phyloP scores from a whole-genome alignment of 371 early-diverging fungal species.

The Rhizomucor miehei region DNA sequence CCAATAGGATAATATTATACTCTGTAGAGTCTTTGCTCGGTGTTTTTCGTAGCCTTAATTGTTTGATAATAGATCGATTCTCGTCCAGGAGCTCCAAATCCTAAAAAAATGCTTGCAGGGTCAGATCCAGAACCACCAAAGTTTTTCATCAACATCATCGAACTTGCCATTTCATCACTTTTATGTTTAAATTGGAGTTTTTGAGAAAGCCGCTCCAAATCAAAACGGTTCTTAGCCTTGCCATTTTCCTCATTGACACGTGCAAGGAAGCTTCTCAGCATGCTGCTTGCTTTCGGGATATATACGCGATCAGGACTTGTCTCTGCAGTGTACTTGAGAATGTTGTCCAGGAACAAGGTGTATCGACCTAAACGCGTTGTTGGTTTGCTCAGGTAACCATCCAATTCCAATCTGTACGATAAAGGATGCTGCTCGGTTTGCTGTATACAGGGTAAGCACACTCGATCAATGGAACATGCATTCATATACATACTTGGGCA shows the following conservation, averaged over 20 bases:
- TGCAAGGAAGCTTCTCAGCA: constrained; percentile 70
- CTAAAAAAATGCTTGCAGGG: constrained; percentile 11
- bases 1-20: constrained; percentile 56
- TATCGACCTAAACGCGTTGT: constrained; percentile 89
- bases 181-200: constrained; percentile 47
- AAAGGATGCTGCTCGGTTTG: constrained; percentile 34
- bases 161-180: constrained; percentile 33
- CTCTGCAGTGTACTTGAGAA: constrained; percentile 78
- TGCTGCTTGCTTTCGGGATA: constrained; percentile 68
- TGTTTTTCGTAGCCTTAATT: constrained; percentile 41
- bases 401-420: constrained; percentile 74
- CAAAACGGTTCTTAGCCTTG: constrained; percentile 35
- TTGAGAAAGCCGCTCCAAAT: constrained; percentile 35
- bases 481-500: constrained; percentile 45
- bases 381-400: constrained; percentile 80
- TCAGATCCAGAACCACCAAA: background rate
- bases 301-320: constrained; percentile 77
- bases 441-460: constrained; percentile 4
- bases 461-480: background rate
- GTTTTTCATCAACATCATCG: background rate
- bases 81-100: constrained; percentile 30
- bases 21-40: constrained; percentile 54
- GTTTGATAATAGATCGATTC: constrained; percentile 32
- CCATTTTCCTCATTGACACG: constrained; percentile 44
- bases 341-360: constrained; percentile 84